Evolutionary conservation across 1,284 basidiomycete genomes (phyloP).

Genomic region (Kwoniella shivajii): DNA sequence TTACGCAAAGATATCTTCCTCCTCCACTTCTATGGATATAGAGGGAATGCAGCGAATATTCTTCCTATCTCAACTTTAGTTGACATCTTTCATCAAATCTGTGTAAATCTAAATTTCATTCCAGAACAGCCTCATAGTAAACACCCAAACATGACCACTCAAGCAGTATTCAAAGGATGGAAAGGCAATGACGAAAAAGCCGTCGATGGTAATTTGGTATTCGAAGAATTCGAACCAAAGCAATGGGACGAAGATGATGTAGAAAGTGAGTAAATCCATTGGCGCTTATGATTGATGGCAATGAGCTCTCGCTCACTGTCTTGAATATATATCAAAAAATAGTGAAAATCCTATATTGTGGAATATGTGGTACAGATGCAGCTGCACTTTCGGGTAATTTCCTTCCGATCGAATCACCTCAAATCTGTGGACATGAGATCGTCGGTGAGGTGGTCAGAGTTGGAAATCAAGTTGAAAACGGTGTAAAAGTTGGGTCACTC

Average conservation of each 20-base stretch:
- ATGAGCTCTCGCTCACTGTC: not conserved
- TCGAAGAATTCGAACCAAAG: constrained; percentile 39
- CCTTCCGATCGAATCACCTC: constrained; percentile 12
- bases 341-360: constrained; percentile 41
- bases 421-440: constrained; percentile 36
- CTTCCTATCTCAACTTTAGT: no score
- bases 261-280: constrained; percentile 32
- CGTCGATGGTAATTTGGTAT: constrained; percentile 42
- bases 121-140: no score
- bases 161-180: constrained; percentile 31
- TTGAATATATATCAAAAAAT: not conserved
- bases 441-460: constrained; percentile 34
- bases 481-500: constrained; percentile 49
- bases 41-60: no score
- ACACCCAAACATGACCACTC: not conserved
- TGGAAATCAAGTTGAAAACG: constrained; percentile 27
- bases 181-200: constrained; percentile 36
- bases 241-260: constrained; percentile 48
- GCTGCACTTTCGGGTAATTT: constrained; percentile 37
- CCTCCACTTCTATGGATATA: no score
- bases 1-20: no score
- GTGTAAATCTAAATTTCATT: no score
- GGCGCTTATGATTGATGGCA: not conserved
- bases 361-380: constrained; percentile 35
- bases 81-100: no score